These are phyloP conservation scores for Haberlea rhodopensis DNA, from an alignment of 257 asterid species.

Conservation along the genomic window DNA sequence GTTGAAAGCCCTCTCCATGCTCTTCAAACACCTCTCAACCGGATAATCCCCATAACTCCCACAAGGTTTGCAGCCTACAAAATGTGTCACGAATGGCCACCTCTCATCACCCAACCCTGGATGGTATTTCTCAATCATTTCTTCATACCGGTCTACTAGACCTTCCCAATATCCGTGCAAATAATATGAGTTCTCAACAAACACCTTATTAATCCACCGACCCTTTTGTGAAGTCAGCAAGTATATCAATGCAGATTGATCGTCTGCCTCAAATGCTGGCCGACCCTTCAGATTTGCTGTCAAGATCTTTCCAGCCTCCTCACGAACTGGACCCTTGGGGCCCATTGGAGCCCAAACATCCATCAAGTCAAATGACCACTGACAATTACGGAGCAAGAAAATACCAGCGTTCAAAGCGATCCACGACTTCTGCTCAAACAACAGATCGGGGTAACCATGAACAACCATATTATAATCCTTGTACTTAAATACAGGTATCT, in stretches of 20 bases:
- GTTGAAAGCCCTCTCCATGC: slow-evolving; percentile 93
- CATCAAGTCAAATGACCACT: slow-evolving; percentile 93
- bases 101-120: slow-evolving; percentile 93
- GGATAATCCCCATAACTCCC: slow-evolving; percentile 95
- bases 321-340: too few relatives aligned
- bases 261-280: slow-evolving; percentile 84
- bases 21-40: slow-evolving; percentile 80
- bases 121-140: slow-evolving; percentile 83
- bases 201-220: slow-evolving; percentile 72
- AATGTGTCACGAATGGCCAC: slow-evolving; percentile 97
- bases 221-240: slow-evolving; percentile 66
- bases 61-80: slow-evolving; percentile 96
- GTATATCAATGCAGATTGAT: too few relatives aligned
- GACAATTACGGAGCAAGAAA: slow-evolving; percentile 75
- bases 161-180: slow-evolving; percentile 99
- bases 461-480: too few relatives aligned
- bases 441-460: slow-evolving; percentile 97
- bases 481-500: too few relatives aligned
- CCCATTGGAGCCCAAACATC: slow-evolving; percentile 98
- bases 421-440: slow-evolving; percentile 89
- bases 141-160: slow-evolving; percentile 85
- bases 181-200: slow-evolving; percentile 82
- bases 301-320: slow-evolving; percentile 81
- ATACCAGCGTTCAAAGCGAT: slow-evolving; percentile 86
- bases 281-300: slow-evolving; percentile 84